phyloP scores from a whole-genome alignment of 2,329 filamentous ascomycete genomes.

The Alternaria panax region DNA sequence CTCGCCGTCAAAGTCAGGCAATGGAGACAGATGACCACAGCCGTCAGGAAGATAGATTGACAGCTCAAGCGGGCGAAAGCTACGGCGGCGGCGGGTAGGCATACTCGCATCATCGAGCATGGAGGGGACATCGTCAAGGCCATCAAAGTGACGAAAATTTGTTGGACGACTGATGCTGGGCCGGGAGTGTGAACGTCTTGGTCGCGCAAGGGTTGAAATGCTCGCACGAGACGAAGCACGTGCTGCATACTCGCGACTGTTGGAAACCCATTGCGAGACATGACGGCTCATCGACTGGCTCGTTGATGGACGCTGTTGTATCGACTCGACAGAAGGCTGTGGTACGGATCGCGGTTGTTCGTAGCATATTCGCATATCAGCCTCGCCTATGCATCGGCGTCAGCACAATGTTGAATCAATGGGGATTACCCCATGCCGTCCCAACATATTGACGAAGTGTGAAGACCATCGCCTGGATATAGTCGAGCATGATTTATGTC shows the following conservation, averaged over 20 bases:
- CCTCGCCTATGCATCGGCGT: slow-evolving; percentile 27
- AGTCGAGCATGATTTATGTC: slow-evolving; percentile 33
- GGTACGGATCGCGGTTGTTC: slow-evolving; percentile 42
- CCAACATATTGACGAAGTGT: slow-evolving; percentile 13
- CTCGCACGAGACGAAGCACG: slow-evolving; percentile 47
- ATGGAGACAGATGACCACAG: slow-evolving; percentile 45
- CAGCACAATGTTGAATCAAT: slow-evolving; percentile 17
- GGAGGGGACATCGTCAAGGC: slow-evolving; percentile 40
- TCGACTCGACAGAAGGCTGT: slow-evolving; percentile 41
- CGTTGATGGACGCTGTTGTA: slow-evolving; percentile 42
- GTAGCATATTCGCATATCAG: slow-evolving; percentile 43
- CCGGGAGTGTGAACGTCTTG: slow-evolving; percentile 43
- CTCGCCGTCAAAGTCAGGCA: slow-evolving; percentile 48
- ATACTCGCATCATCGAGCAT: slow-evolving; percentile 44
- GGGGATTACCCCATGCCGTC: slow-evolving; percentile 19
- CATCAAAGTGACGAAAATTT: slow-evolving; percentile 47
- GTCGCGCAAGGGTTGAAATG: slow-evolving; percentile 40
- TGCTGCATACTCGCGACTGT: slow-evolving; percentile 44
- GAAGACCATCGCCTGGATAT: slow-evolving; percentile 17
- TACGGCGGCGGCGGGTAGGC: slow-evolving; percentile 42
- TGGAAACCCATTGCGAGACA: slow-evolving; percentile 48
- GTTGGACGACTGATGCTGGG: slow-evolving; percentile 48
- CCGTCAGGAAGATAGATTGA: slow-evolving; percentile 49
- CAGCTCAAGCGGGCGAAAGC: slow-evolving; percentile 50
- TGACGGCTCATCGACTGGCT: slow-evolving; percentile 46